Percentiles rank a stretch among this genome's conserved stretches.
Conservation (phyloP, 2,329 filamentous ascomycete genomes). For the Colletotrichum viniferum region DNA sequence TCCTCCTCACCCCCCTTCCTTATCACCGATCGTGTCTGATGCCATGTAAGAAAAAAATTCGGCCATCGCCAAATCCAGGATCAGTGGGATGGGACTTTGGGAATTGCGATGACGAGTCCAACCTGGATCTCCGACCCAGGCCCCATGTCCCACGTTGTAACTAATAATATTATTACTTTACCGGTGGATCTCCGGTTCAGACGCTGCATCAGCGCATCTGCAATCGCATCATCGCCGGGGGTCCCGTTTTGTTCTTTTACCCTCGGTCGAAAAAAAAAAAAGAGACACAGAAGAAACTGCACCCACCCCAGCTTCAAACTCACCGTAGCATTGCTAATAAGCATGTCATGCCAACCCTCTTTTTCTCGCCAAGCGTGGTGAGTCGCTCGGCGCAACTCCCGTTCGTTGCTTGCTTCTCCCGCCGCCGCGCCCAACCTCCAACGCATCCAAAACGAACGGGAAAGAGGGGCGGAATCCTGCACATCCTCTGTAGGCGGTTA, state of each 20-base stretch:
- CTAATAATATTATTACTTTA: background rate
- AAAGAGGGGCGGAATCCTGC: background rate
- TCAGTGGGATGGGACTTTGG: background rate
- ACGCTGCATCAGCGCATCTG: background rate
- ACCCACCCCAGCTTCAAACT: background rate
- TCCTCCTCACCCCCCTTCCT: background rate
- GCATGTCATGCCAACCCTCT: background rate
- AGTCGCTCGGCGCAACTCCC: background rate
- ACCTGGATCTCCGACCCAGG: background rate
- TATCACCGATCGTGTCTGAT: background rate
- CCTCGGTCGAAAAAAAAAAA: background rate
- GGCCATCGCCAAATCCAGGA: background rate
- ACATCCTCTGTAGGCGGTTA: background rate
- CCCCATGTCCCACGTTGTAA: background rate
- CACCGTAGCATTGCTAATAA: background rate
- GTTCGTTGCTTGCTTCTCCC: background rate
- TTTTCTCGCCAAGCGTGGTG: background rate
- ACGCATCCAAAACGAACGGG: background rate
- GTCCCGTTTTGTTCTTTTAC: background rate
- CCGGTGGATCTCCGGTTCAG: constrained; percentile 7
- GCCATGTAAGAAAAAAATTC: background rate
- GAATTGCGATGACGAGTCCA: constrained; percentile 10
- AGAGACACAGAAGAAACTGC: background rate
- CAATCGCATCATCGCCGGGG: constrained; percentile 4
- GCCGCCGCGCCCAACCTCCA: background rate